phyloP scores from a whole-genome alignment of 192 early-diverging fungal genomes.

The Coemansia sp. region DNA sequence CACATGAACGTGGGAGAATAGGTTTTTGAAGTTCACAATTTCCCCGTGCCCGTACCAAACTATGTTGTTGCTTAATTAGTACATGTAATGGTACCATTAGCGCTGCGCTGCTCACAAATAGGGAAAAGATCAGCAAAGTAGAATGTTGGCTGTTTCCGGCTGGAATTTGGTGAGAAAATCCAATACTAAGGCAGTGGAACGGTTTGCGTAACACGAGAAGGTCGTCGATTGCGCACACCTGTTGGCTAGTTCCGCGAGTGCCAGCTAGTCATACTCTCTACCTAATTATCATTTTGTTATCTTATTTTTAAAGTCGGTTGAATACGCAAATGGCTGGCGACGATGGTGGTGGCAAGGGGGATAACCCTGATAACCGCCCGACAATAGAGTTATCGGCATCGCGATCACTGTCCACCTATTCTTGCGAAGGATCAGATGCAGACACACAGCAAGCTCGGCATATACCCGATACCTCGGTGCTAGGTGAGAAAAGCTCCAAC shows the following conservation, averaged over 20 bases:
- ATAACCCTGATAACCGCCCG: background rate
- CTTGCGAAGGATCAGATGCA: background rate
- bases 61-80: background rate
- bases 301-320: background rate
- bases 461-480: background rate
- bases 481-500: background rate
- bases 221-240: background rate
- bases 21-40: background rate
- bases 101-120: background rate
- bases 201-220: background rate
- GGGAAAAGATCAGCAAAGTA: background rate
- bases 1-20: conserved; percentile 1
- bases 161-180: background rate
- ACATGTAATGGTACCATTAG: background rate
- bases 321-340: background rate
- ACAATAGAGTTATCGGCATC: background rate
- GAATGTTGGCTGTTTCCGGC: background rate
- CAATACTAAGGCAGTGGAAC: background rate
- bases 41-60: background rate
- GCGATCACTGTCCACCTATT: background rate
- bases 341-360: background rate
- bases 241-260: background rate
- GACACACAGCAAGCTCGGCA: background rate
- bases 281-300: background rate
- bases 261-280: background rate